phyloP scores from a whole-genome alignment of 1,284 basidiomycete species.

The Uromyces viciae-fabae region DNA sequence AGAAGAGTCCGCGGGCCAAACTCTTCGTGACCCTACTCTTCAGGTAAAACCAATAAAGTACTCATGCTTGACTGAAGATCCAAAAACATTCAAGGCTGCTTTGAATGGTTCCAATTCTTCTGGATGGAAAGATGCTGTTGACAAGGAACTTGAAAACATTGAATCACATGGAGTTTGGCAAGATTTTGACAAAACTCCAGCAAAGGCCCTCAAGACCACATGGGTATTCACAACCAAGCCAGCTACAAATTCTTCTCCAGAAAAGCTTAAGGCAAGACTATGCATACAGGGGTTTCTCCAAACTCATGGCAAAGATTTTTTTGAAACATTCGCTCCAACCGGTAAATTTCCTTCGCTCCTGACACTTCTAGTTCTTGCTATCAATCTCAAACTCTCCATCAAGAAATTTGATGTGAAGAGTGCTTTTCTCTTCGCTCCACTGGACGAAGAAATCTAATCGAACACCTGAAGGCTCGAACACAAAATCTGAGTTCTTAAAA shows the following conservation, averaged over 20 bases:
- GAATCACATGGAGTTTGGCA: neutral
- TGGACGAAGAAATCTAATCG: neutral
- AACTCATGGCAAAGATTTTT: neutral
- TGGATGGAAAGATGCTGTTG: neutral
- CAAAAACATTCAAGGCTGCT: neutral
- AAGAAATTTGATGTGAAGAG: constrained; percentile 2
- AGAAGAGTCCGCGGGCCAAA: neutral
- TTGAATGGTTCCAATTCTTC: neutral
- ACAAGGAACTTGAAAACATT: neutral
- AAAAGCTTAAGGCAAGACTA: neutral
- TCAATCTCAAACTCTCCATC: neutral
- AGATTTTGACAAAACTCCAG: neutral
- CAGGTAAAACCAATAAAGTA: neutral
- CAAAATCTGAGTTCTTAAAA: no score
- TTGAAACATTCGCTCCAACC: neutral
- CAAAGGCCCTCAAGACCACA: neutral
- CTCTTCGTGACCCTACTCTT: neutral
- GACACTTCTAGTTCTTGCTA: neutral
- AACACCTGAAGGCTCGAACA: no score
- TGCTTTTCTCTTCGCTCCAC: neutral
- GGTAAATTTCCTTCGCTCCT: neutral
- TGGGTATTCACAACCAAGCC: neutral
- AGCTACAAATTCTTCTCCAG: neutral
- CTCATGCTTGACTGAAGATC: neutral
- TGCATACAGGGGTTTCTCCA: no score